Conservation (phyloP, 176 grass and related monocot species). For the Juncus inflexus region DNA sequence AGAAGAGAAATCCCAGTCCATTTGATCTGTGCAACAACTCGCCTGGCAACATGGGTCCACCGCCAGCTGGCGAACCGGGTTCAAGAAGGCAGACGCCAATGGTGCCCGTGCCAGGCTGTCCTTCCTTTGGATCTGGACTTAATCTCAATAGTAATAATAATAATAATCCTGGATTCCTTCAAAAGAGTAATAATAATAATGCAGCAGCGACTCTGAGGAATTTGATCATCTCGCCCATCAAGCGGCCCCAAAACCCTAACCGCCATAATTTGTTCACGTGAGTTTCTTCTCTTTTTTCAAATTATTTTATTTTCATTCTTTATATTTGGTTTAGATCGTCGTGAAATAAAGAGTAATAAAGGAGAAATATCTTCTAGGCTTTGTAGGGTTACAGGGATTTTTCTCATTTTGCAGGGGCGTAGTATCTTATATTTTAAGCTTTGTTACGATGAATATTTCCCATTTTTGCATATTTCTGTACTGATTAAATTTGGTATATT, state of each 20-base stretch:
- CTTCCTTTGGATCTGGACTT: slow-evolving; percentile 41
- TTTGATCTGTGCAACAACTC: slow-evolving; percentile 55
- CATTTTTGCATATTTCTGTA: too few relatives aligned
- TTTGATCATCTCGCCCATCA: slow-evolving; percentile 56
- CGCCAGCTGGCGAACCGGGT: slow-evolving; percentile 46
- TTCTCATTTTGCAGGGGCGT: neutral
- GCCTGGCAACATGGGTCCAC: slow-evolving; percentile 42
- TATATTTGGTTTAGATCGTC: neutral
- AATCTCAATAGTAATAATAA: slow-evolving; percentile 4
- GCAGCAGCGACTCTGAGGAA: slow-evolving; percentile 40
- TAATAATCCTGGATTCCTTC: too few relatives aligned
- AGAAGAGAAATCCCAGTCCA: slow-evolving; percentile 37
- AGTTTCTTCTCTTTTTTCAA: slow-evolving; percentile 7
- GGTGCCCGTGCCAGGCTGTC: neutral
- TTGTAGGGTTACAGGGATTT: neutral
- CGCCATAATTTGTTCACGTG: slow-evolving; percentile 60
- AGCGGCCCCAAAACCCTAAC: slow-evolving; percentile 41
- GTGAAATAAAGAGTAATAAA: neutral
- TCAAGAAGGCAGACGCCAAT: slow-evolving; percentile 32
- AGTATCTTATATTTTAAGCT: neutral
- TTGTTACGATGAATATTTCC: too few relatives aligned
- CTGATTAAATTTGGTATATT: too few relatives aligned
- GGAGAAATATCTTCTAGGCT: neutral
- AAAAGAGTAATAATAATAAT: slow-evolving; percentile 26
- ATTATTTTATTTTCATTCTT: neutral